These are phyloP conservation scores for Wickerhamomyces tratensis DNA, from an alignment of 805 yeast species.

Conservation along the genomic window DNA sequence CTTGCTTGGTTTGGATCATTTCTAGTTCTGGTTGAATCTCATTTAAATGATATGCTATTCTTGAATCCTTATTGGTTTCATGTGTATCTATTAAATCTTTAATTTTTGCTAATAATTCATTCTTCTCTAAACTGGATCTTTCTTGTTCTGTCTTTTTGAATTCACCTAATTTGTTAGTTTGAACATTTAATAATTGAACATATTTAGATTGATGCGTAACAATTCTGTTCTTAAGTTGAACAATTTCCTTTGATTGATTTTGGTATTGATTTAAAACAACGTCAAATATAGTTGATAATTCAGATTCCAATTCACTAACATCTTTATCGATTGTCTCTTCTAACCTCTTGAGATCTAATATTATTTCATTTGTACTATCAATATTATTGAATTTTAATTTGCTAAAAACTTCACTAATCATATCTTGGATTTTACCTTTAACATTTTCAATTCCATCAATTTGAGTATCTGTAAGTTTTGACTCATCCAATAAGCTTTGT, in stretches of 20 bases:
- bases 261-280: constrained; percentile 9
- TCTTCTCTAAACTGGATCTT: constrained; percentile 2
- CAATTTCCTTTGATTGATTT: constrained; percentile 11
- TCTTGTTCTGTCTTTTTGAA: constrained; percentile 6
- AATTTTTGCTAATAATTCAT: constrained; percentile 6
- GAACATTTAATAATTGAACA: constrained; percentile 3
- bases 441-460: constrained; percentile 10
- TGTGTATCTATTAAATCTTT: constrained; percentile 4
- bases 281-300: constrained; percentile 1
- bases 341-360: not conserved
- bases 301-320: not conserved
- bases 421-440: constrained; percentile 7
- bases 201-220: constrained; percentile 8
- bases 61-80: constrained; percentile 2
- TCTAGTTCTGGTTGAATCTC: constrained; percentile 5
- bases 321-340: not conserved
- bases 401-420: constrained; percentile 9
- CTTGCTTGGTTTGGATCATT: constrained; percentile 5
- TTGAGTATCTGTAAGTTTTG: not conserved
- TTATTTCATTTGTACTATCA: not conserved
- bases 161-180: constrained; percentile 1
- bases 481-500: not conserved
- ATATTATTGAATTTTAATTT: constrained; percentile 4
- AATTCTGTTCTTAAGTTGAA: constrained; percentile 6
- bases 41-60: constrained; percentile 2